Evolutionary conservation across 208 protist genomes (phyloP).

Genomic region (Leishmania guyanensis): DNA sequence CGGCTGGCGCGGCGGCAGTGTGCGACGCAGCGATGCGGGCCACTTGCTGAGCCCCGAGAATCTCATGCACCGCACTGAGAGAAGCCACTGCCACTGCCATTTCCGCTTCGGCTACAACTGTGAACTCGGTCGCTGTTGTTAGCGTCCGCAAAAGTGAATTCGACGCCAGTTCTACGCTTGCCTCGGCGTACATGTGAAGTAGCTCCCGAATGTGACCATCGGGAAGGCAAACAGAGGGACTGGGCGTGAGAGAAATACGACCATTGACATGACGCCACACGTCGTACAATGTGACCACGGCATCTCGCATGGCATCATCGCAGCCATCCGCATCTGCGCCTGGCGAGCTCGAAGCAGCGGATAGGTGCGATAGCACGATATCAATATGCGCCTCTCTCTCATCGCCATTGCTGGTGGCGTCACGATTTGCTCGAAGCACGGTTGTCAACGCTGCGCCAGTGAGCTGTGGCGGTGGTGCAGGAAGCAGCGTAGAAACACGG

Average conservation of each 20-base stretch:
- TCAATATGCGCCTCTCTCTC: background rate
- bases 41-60: slow-evolving; percentile 7
- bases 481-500: slow-evolving; percentile 3
- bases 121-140: background rate
- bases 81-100: background rate
- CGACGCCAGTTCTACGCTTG: slow-evolving; percentile 2
- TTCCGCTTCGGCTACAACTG: background rate
- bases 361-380: slow-evolving; percentile 6
- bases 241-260: background rate
- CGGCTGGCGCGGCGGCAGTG: background rate
- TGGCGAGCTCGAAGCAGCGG: background rate
- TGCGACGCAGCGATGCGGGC: slow-evolving; percentile 1
- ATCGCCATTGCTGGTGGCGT: background rate
- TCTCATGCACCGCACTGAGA: background rate
- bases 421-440: background rate
- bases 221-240: background rate
- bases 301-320: background rate
- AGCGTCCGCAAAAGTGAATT: slow-evolving; percentile 1
- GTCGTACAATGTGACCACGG: background rate
- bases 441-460: background rate
- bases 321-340: background rate
- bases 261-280: background rate
- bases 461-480: background rate
- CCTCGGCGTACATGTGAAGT: slow-evolving; percentile 9
- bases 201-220: background rate